These are phyloP conservation scores for Ogataea degrootiae DNA, from an alignment of 805 yeast species.

Conservation along the genomic window DNA sequence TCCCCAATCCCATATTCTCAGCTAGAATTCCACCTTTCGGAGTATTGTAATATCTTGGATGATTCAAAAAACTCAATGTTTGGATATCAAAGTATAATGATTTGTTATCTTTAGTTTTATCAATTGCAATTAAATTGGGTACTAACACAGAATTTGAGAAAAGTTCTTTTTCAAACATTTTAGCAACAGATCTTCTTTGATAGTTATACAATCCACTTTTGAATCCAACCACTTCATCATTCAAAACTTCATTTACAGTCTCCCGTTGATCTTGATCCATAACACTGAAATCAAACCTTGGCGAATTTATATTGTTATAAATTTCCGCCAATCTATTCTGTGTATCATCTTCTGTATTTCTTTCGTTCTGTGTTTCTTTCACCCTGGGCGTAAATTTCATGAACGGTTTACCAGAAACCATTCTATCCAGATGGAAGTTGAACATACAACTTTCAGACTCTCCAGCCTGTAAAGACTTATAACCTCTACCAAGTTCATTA, in stretches of 20 bases:
- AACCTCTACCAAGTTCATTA: conserved; percentile 3
- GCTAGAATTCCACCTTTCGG: conserved; percentile 63
- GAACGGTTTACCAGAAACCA: conserved; percentile 24
- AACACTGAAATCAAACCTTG: conserved; percentile 17
- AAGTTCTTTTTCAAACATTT: conserved; percentile 54
- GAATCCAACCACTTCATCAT: conserved; percentile 40
- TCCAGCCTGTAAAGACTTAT: neutral
- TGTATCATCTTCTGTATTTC: conserved; percentile 5
- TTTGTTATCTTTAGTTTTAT: neutral
- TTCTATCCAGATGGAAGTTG: conserved; percentile 33
- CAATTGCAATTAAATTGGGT: conserved; percentile 17
- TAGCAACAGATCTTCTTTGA: conserved; percentile 55
- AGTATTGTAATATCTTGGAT: conserved; percentile 40
- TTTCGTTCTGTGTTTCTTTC: conserved; percentile 4
- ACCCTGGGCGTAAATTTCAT: neutral
- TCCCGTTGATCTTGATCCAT: conserved; percentile 20
- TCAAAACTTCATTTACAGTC: conserved; percentile 19
- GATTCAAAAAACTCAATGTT: conserved; percentile 24
- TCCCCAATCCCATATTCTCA: conserved; percentile 67
- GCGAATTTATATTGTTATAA: conserved; percentile 34
- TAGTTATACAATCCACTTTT: conserved; percentile 49
- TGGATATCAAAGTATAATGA: conserved; percentile 34
- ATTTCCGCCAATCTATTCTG: conserved; percentile 27
- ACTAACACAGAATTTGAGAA: conserved; percentile 18
- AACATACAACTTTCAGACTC: conserved; percentile 3